Evolutionary conservation across 345 rosid genomes (phyloP).

Genomic region (Brassica nigra): DNA sequence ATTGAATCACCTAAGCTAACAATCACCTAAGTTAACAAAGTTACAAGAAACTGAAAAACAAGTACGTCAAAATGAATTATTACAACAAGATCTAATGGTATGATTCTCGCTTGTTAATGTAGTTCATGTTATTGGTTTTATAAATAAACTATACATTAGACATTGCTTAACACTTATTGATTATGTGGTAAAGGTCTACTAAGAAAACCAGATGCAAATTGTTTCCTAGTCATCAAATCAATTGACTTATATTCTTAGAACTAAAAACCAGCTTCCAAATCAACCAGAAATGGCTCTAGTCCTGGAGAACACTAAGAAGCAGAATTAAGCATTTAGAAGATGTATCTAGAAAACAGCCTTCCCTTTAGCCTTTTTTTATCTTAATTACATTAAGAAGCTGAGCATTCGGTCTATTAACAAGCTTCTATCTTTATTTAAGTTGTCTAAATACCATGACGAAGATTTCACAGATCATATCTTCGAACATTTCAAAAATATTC

Average conservation of each 20-base stretch:
- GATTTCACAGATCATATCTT: slow-evolving; percentile 24
- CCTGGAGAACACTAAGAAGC: not conserved
- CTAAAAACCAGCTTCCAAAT: too few relatives aligned
- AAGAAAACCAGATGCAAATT: slow-evolving; percentile 9
- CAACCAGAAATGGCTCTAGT: too few relatives aligned
- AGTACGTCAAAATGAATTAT: not conserved
- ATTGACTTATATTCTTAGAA: not conserved
- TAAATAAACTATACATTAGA: not conserved
- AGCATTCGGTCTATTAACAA: not conserved
- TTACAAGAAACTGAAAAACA: not conserved
- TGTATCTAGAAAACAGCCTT: slow-evolving; percentile 12
- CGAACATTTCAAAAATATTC: not conserved
- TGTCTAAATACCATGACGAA: not conserved
- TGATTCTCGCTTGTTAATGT: slow-evolving; percentile 32
- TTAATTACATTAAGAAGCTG: not conserved
- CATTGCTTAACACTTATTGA: not conserved
- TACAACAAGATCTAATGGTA: slow-evolving; percentile 5
- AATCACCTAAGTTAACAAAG: not conserved
- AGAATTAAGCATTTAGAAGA: not conserved
- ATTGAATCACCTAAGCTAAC: not conserved
- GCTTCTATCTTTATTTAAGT: not conserved
- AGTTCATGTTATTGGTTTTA: too few relatives aligned
- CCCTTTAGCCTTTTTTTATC: not conserved
- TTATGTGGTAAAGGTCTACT: not conserved
- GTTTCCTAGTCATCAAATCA: not conserved